These are phyloP conservation scores for Apiospora arundinis DNA, from an alignment of 2,329 filamentous ascomycete genomes.

Conservation along the genomic window DNA sequence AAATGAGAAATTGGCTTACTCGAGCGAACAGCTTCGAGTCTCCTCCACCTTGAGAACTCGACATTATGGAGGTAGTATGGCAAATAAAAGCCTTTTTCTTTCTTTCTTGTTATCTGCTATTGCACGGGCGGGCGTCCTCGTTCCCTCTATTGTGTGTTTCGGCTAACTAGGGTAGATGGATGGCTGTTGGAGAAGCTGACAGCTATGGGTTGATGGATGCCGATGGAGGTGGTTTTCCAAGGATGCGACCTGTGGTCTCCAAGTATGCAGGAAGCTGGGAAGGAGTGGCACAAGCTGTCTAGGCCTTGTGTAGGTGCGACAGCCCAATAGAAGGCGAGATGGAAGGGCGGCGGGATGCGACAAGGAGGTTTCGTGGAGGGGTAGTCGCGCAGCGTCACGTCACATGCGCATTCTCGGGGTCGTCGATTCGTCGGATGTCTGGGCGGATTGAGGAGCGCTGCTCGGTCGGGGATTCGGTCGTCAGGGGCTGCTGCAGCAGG, in stretches of 20 bases:
- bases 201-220: not conserved
- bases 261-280: conserved; percentile 12
- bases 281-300: conserved; percentile 1
- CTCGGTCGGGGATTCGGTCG: not conserved
- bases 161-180: conserved; percentile 23
- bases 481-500: not conserved
- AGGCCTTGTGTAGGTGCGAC: conserved; percentile 26
- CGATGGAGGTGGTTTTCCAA: not conserved
- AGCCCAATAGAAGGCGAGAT: conserved; percentile 35
- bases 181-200: conserved; percentile 27
- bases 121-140: not conserved
- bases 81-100: not conserved
- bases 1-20: conserved; percentile 61
- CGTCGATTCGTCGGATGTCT: conserved; percentile 24
- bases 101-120: not conserved
- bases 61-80: conserved; percentile 50
- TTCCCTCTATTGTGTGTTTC: conserved; percentile 31
- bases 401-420: conserved; percentile 35
- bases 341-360: conserved; percentile 29
- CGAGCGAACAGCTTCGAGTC: conserved; percentile 99
- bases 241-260: conserved; percentile 20
- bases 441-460: not conserved
- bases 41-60: conserved; percentile 70
- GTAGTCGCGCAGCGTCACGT: conserved; percentile 30
- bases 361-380: conserved; percentile 32